Conservation (phyloP, 1,284 basidiomycete species). For the Inonotus hispidus region DNA sequence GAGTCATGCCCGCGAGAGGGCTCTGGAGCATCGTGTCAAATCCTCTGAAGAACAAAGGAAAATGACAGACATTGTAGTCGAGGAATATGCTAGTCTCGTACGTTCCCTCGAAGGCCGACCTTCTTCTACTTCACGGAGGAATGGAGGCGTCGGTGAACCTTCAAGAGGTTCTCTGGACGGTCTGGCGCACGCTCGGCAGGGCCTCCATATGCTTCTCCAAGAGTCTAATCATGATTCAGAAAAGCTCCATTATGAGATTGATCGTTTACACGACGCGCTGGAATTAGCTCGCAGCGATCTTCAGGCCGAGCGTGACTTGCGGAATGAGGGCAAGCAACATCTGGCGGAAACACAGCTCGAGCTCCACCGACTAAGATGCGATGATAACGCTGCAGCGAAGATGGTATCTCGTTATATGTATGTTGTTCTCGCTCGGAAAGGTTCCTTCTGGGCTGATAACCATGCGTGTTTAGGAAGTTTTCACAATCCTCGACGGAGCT, state of each 20-base stretch:
- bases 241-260: conserved; percentile 41
- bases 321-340: conserved; percentile 38
- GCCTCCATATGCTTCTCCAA: conserved; percentile 42
- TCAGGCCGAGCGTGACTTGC: conserved; percentile 41
- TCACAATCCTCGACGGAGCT: conserved; percentile 74
- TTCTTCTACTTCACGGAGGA: conserved; percentile 17
- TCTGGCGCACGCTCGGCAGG: conserved; percentile 22
- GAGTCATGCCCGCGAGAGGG: conserved; percentile 39
- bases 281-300: conserved; percentile 37
- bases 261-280: conserved; percentile 40
- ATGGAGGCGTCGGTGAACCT: neutral
- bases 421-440: conserved; percentile 25
- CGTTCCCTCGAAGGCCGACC: conserved; percentile 48
- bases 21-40: conserved; percentile 38
- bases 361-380: conserved; percentile 56
- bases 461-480: conserved; percentile 57
- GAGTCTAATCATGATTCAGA: conserved; percentile 48
- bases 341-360: conserved; percentile 46
- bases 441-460: neutral
- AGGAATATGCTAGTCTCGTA: conserved; percentile 68
- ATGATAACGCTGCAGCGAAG: conserved; percentile 74
- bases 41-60: conserved; percentile 49
- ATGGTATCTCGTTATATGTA: conserved; percentile 89
- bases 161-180: conserved; percentile 12
- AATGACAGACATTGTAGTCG: conserved; percentile 57